These are phyloP conservation scores for Pythium sukuiense DNA, from an alignment of 352 stramenopile genomes.

Conservation along the genomic window DNA sequence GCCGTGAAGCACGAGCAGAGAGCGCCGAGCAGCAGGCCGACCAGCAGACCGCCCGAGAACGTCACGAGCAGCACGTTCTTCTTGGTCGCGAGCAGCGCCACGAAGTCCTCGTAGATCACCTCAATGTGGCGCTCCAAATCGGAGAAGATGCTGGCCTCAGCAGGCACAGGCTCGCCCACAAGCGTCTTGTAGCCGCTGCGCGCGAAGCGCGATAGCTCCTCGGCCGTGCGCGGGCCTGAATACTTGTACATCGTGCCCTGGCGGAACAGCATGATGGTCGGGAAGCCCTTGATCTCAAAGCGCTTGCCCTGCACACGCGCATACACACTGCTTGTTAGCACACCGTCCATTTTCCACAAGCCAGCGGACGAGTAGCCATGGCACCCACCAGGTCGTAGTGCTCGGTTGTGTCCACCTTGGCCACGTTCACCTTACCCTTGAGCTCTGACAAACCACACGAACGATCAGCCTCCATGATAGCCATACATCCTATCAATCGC, in stretches of 20 bases:
- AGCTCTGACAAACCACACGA: constrained; percentile 41
- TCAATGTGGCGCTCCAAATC: constrained; percentile 38
- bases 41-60: constrained; percentile 62
- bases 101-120: constrained; percentile 64
- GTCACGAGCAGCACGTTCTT: constrained; percentile 82
- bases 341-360: background rate
- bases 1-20: constrained; percentile 72
- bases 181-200: constrained; percentile 60
- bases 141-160: constrained; percentile 37
- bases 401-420: constrained; percentile 86
- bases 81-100: constrained; percentile 68
- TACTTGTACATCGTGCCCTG: constrained; percentile 84
- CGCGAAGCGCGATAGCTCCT: constrained; percentile 62
- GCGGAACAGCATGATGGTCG: constrained; percentile 76
- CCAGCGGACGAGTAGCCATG: too few species aligned
- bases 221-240: constrained; percentile 49
- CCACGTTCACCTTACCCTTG: constrained; percentile 87
- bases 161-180: constrained; percentile 35
- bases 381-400: constrained; percentile 54
- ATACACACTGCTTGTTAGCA: background rate
- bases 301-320: constrained; percentile 47
- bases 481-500: too few species aligned
- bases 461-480: too few species aligned
- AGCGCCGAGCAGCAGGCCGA: constrained; percentile 70
- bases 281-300: constrained; percentile 82